phyloP scores from a whole-genome alignment of 2,329 filamentous ascomycete genomes.

The Fusarium tupiense region DNA sequence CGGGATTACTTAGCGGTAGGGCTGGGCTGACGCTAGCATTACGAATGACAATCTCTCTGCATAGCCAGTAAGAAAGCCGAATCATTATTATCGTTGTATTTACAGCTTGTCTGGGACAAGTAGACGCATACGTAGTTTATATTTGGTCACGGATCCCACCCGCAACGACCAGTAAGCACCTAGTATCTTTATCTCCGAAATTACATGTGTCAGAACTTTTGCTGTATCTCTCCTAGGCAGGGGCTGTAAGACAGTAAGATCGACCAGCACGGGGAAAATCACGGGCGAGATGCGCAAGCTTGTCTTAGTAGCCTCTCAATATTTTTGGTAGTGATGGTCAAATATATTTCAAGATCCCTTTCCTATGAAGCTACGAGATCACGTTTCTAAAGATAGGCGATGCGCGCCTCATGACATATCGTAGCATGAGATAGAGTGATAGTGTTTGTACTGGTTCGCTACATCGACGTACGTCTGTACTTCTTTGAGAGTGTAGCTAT shows the following conservation, averaged over 20 bases:
- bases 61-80: neutral
- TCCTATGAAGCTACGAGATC: too few species aligned
- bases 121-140: too few species aligned
- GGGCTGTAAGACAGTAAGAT: neutral
- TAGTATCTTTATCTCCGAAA: neutral
- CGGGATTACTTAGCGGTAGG: neutral
- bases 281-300: neutral
- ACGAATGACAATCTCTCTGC: neutral
- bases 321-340: accelerated
- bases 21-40: neutral
- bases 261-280: neutral
- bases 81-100: neutral
- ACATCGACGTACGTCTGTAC: neutral
- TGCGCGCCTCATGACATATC: neutral
- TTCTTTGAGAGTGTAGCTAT: accelerated
- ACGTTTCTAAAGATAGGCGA: accelerated
- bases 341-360: accelerated
- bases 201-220: too few species aligned
- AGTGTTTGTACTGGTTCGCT: accelerated
- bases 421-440: neutral
- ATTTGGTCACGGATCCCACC: neutral
- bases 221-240: accelerated
- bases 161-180: accelerated
- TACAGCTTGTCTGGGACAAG: neutral
- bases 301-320: neutral